These are phyloP conservation scores for Rhodotorula sp. DNA, from an alignment of 1,284 basidiomycete genomes.

Conservation along the genomic window DNA sequence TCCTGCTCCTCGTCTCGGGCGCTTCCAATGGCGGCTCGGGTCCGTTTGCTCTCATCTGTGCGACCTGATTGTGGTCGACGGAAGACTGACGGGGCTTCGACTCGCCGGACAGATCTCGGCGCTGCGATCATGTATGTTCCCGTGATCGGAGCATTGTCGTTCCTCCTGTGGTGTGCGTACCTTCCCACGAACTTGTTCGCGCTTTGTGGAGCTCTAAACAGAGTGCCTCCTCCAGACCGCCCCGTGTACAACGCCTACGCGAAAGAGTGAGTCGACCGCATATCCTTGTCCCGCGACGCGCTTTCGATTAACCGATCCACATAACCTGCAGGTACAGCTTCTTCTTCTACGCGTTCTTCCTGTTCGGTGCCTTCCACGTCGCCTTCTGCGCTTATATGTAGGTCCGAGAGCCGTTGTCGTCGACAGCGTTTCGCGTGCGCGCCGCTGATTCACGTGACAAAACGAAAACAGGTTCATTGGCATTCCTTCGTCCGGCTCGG, in stretches of 20 bases:
- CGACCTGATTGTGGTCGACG: no score
- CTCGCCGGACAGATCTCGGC: conserved; percentile 34
- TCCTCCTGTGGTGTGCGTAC: conserved; percentile 67
- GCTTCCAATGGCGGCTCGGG: not conserved
- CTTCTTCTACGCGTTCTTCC: conserved; percentile 67
- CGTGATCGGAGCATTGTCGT: conserved; percentile 63
- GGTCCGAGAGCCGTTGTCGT: not conserved
- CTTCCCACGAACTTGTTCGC: conserved; percentile 57
- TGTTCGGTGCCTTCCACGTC: conserved; percentile 91
- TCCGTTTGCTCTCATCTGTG: not conserved
- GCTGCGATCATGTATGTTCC: conserved; percentile 67
- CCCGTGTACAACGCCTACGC: conserved; percentile 79
- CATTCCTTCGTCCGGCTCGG: conserved; percentile 75
- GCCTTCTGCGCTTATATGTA: conserved; percentile 72
- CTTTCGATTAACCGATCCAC: not conserved
- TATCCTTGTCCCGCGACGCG: not conserved
- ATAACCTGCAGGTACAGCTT: conserved; percentile 56
- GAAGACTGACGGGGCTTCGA: conserved; percentile 24
- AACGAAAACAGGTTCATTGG: conserved; percentile 44
- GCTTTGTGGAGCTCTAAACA: conserved; percentile 18
- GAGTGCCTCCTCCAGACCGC: conserved; percentile 46
- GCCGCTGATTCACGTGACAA: conserved; percentile 5
- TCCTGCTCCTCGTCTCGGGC: conserved; percentile 78
- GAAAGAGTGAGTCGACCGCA: conserved; percentile 10
- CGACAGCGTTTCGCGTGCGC: not conserved